Base-by-base conservation (phyloP, 2,329 filamentous ascomycete species). In the Fusarium mexicanum region DNA sequence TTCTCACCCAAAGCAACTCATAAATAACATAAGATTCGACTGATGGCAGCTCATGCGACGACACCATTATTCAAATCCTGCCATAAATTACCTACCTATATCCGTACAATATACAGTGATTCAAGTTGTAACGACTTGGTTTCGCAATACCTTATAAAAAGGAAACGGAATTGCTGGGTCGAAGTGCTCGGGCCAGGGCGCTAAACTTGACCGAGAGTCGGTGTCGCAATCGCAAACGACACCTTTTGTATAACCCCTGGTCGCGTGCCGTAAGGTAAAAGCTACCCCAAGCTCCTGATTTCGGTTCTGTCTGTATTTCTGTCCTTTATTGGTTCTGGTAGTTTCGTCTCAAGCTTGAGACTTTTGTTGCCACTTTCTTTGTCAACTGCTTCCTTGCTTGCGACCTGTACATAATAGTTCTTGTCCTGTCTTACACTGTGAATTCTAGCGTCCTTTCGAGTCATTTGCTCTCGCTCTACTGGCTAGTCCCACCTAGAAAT, bases 401-500 rank as follows among this genome's bases (percentile, higher is more conserved):
- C 53, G 72, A 68, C 65, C 44, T 69, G 46, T 74, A 59, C 43
- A 69, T 69, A 59, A 61, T 67, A 58, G 41, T 58, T 31, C 14
- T 43, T 55, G 50, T 35, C 50, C 57, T 48, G 46, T 44, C 47
- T 51, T 61, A 44, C 46, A 46, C 44, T 44, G 64, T 57, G 20
- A 41, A 48, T 47, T 64, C 33, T 63, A 64, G 48, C 31, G 31
- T n/a, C 50, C 35, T 35, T 31, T 35, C 61, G 44, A 62, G 46
- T 58, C 57, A 53, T 62, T 35, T 46, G 38, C 54, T 43, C 47
- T 61, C 50, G 33, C 55, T 58, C 48, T 37, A 61, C 43, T 37
- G 46, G 48, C 59, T 68, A 68, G 47, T 67, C 64, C 55, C 65
- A 57, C 67, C 61, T 54, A 75, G 79, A 77, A 64, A 82, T 82